Percentiles rank a stretch among this genome's conserved stretches.
These are phyloP conservation scores for Allantophomopsis lycopodina DNA, from an alignment of 2,329 filamentous ascomycete species.

Conservation along the genomic window DNA sequence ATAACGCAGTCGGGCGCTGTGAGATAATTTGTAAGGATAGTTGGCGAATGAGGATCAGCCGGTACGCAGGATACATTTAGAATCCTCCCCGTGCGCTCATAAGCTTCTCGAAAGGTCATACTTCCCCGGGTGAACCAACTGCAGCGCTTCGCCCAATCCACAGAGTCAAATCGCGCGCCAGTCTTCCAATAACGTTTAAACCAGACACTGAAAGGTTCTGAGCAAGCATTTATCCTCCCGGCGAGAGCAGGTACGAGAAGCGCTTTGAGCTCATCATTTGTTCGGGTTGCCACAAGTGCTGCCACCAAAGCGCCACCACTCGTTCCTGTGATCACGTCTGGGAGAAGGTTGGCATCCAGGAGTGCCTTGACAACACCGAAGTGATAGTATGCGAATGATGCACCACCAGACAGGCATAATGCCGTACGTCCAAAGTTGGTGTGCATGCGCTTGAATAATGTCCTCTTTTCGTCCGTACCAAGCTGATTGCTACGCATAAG, in stretches of 20 bases:
- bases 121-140: slow-evolving; percentile 87
- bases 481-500: slow-evolving; percentile 56
- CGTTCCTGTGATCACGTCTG: slow-evolving; percentile 91
- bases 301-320: slow-evolving; percentile 89
- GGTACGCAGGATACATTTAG: slow-evolving; percentile 94
- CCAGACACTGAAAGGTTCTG: slow-evolving; percentile 67
- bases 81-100: slow-evolving; percentile 83
- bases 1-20: slow-evolving; percentile 95
- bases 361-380: slow-evolving; percentile 86
- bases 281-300: slow-evolving; percentile 74
- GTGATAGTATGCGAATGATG: slow-evolving; percentile 93
- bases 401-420: slow-evolving; percentile 83
- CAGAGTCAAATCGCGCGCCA: slow-evolving; percentile 83
- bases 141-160: slow-evolving; percentile 78
- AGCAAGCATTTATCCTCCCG: slow-evolving; percentile 70
- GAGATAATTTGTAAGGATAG: slow-evolving; percentile 84
- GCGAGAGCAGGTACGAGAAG: slow-evolving; percentile 82
- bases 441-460: slow-evolving; percentile 74
- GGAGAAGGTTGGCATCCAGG: slow-evolving; percentile 71
- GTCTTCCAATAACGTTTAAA: slow-evolving; percentile 77
- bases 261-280: slow-evolving; percentile 77
- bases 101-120: slow-evolving; percentile 90
- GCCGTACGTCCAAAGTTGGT: slow-evolving; percentile 90
- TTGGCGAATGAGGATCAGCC: slow-evolving; percentile 80
- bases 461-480: slow-evolving; percentile 58